Evolutionary conservation across 2,329 filamentous ascomycete species (phyloP).

Genomic region (Fusarium falciforme): DNA sequence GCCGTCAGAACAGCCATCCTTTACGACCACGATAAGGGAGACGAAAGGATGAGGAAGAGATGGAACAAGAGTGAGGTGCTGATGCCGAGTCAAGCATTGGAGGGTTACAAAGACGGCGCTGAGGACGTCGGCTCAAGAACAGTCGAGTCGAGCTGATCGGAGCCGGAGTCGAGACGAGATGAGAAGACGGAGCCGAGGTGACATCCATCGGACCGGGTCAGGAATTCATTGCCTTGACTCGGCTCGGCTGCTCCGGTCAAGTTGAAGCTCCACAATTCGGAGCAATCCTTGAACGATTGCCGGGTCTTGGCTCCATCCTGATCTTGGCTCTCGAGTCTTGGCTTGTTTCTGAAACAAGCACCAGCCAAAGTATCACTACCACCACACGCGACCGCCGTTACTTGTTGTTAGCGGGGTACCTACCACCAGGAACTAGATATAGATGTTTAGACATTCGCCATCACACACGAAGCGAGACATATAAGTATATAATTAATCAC

Average conservation of each 20-base stretch:
- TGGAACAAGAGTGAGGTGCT: slow-evolving; percentile 4
- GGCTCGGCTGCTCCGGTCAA: background rate
- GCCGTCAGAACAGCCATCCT: background rate
- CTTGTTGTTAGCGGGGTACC: slow-evolving; percentile 44
- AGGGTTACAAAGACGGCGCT: background rate
- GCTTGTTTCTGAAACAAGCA: slow-evolving; percentile 35
- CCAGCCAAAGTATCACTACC: slow-evolving; percentile 18
- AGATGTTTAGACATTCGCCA: slow-evolving; percentile 1
- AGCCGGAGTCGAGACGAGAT: background rate
- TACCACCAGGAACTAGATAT: background rate
- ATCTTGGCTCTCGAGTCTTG: slow-evolving; percentile 15
- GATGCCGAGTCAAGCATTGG: background rate
- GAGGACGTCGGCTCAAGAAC: background rate
- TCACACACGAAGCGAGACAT: background rate
- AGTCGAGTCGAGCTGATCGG: background rate
- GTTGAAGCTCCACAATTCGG: slow-evolving; percentile 22
- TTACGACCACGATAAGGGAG: background rate
- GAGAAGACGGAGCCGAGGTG: background rate
- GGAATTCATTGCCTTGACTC: slow-evolving; percentile 7
- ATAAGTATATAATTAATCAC: slow-evolving; percentile 21
- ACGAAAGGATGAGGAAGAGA: slow-evolving; percentile 15
- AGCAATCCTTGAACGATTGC: slow-evolving; percentile 27
- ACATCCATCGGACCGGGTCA: background rate
- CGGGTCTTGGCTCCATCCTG: slow-evolving; percentile 26
- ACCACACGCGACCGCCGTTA: slow-evolving; percentile 35